These are phyloP conservation scores for Botrytis deweyae DNA, from an alignment of 2,329 filamentous ascomycete genomes.

Conservation along the genomic window DNA sequence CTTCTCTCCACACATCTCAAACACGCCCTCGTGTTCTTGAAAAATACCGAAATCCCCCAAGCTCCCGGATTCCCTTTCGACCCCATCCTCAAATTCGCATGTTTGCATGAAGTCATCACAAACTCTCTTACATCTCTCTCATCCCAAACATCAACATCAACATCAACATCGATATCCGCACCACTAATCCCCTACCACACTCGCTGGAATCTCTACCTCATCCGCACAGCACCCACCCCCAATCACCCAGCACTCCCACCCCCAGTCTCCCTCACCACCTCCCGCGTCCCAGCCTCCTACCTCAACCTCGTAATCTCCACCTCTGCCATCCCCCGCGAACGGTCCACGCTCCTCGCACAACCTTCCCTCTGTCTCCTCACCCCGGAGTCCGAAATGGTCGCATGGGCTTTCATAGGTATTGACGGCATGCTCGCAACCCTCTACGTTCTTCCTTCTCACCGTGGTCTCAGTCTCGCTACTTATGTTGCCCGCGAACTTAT, in stretches of 20 bases:
- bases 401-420: slow-evolving; percentile 37
- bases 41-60: slow-evolving; percentile 27
- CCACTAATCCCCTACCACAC: slow-evolving; percentile 20
- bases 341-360: slow-evolving; percentile 29
- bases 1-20: slow-evolving; percentile 26
- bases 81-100: slow-evolving; percentile 31
- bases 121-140: slow-evolving; percentile 22
- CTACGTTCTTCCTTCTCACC: slow-evolving; percentile 35
- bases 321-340: slow-evolving; percentile 32
- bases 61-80: slow-evolving; percentile 39
- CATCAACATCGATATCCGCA: slow-evolving; percentile 19
- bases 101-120: slow-evolving; percentile 29
- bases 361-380: slow-evolving; percentile 34
- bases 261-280: slow-evolving; percentile 29
- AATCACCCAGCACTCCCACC: neutral
- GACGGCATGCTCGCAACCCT: slow-evolving; percentile 35
- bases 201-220: slow-evolving; percentile 4
- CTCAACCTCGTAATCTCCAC: slow-evolving; percentile 36
- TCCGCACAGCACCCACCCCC: neutral
- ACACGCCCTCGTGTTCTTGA: slow-evolving; percentile 29
- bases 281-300: slow-evolving; percentile 33
- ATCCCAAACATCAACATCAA: slow-evolving; percentile 23
- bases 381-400: slow-evolving; percentile 26
- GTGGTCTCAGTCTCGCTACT: slow-evolving; percentile 35
- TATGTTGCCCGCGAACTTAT: slow-evolving; percentile 32